Conservation (phyloP, 495 filamentous ascomycete species). For the Aspergillus incahuasiensis region DNA sequence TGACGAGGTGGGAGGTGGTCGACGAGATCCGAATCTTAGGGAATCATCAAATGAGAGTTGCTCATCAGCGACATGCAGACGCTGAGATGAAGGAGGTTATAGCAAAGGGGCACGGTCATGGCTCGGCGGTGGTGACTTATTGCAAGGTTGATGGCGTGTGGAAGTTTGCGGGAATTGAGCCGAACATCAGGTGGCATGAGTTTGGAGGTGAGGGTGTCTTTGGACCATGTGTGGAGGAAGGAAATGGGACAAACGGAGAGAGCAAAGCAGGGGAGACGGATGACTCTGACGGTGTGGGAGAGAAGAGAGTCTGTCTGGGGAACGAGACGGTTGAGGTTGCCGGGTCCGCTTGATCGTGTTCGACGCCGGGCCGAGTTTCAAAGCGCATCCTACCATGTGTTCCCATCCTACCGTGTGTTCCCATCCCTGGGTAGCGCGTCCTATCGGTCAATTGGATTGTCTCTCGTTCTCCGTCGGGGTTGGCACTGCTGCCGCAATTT, state of each 20-base stretch:
- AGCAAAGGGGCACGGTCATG: slow-evolving; percentile 57
- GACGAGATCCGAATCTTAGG: slow-evolving; percentile 64
- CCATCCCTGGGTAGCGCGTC: no score
- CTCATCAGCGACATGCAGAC: slow-evolving; percentile 49
- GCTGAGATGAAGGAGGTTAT: slow-evolving; percentile 24
- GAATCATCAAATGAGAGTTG: slow-evolving; percentile 73
- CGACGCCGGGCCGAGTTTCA: background rate
- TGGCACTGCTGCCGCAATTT: background rate
- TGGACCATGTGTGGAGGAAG: slow-evolving; percentile 9
- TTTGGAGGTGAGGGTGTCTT: slow-evolving; percentile 57
- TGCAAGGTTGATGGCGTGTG: slow-evolving; percentile 69
- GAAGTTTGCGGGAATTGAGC: slow-evolving; percentile 76
- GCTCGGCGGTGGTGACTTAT: slow-evolving; percentile 68
- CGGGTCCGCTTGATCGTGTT: background rate
- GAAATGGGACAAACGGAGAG: background rate
- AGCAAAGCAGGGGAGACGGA: background rate
- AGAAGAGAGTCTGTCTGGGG: background rate
- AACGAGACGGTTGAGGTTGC: background rate
- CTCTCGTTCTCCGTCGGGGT: background rate
- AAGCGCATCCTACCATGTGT: no score
- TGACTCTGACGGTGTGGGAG: background rate
- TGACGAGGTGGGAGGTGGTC: slow-evolving; percentile 65
- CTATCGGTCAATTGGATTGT: no score
- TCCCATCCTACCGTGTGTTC: no score
- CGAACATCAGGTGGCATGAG: slow-evolving; percentile 68